A percentile compares a stretch with the other conserved stretches of the same genome.
Evolutionary conservation across 345 rosid genomes (phyloP).

Genomic region (Trapa bicornis): DNA sequence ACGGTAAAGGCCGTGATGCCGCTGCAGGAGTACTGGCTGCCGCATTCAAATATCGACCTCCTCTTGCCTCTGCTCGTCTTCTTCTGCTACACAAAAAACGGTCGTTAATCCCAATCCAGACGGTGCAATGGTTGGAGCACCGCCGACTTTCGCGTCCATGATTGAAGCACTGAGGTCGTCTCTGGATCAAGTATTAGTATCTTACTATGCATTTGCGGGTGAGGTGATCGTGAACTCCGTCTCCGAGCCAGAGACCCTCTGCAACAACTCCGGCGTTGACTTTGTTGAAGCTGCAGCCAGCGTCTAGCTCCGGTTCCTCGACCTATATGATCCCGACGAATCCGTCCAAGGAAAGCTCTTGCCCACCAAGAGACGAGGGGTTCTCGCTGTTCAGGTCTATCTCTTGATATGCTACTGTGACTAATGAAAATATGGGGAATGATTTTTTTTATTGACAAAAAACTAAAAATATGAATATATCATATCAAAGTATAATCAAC

Average conservation of each 20-base stretch:
- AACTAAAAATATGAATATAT: too few species aligned
- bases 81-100: too few species aligned
- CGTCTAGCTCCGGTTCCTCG: conserved; percentile 37
- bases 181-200: conserved; percentile 48
- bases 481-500: too few species aligned
- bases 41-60: too few species aligned
- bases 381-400: conserved; percentile 60
- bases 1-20: too few species aligned
- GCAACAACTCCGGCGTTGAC: conserved; percentile 78
- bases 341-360: conserved; percentile 52
- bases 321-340: conserved; percentile 57
- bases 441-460: too few species aligned
- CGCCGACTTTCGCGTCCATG: conserved; percentile 16
- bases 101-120: background rate
- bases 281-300: conserved; percentile 54
- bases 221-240: conserved; percentile 43
- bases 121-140: conserved; percentile 3
- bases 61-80: too few species aligned
- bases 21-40: too few species aligned
- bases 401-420: background rate
- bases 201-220: conserved; percentile 65
- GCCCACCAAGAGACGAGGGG: conserved; percentile 43
- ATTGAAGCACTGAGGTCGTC: conserved; percentile 35
- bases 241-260: conserved; percentile 74
- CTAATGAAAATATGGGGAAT: too few species aligned